Base-by-base conservation (phyloP, 148 eudicot species). In the Rhododendron molle region DNA sequence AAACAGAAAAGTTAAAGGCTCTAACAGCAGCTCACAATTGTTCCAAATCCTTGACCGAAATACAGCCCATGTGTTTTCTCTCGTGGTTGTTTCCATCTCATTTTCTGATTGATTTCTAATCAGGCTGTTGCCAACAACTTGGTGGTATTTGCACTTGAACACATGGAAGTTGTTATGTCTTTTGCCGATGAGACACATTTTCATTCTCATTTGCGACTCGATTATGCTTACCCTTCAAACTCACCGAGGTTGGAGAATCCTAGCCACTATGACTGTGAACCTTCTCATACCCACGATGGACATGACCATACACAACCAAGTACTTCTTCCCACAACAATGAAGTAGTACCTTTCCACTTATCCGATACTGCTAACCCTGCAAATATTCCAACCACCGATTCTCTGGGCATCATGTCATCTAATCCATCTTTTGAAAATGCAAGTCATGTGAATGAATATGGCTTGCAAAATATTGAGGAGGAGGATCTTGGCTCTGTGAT, bases 51-150 rank as follows among this genome's bases (percentile, higher is more conserved):
- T 65, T 65, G 30, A 65, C 9, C 72, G 12, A 65, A 65, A 65
- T n/a, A 65, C 72, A 26, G 72, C 72, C 11, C 72, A 26, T 26
- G 28, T 65, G n/a, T 80, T 23, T 50, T 36, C 36, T 26, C 18
- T n/a, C 40, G 5, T 16, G 11, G 34, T 43, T 13, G 12, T 81
- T 72, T 36, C 44, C 20, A 69, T 72, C 50, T 69, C 23, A n/a
- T 49, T 58, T 14, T 58, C 58, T 8, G 34, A 46, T 71, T 72
- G 54, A 23, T 28, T 44, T 86, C 60, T 21, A 32, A 83, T 86
- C 91, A 96, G 99, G 89, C 83, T 46, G 92, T 90, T 74, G 95
- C 98, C 74, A 90, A 78, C 83, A 89, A 87, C 60, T 83, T 90
- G 89, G 91, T 93, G 46, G 87, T 90, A 8, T 90, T 89, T 78